These are phyloP conservation scores for Hansenula anomala DNA, from an alignment of 1,139 yeast species.

Conservation along the genomic window DNA sequence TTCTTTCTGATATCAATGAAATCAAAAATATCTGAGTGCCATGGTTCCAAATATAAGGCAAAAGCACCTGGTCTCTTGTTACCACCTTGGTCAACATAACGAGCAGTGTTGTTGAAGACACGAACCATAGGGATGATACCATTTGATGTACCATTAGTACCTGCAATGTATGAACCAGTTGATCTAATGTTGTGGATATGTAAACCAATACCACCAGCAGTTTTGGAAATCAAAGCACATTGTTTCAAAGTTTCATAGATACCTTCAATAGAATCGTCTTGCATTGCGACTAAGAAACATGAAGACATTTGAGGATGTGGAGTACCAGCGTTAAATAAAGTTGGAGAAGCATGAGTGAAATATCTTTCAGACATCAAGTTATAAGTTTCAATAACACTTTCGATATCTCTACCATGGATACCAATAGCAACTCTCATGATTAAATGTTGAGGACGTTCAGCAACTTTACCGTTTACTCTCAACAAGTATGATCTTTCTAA, in stretches of 20 bases:
- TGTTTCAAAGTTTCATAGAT: constrained; percentile 83
- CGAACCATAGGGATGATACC: constrained; percentile 89
- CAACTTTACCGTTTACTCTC: constrained; percentile 65
- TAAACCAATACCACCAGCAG: constrained; percentile 90
- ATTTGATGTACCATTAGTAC: constrained; percentile 85
- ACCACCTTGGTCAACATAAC: constrained; percentile 93
- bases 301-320: constrained; percentile 85
- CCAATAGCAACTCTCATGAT: constrained; percentile 89
- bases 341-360: constrained; percentile 89
- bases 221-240: constrained; percentile 81
- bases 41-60: constrained; percentile 84
- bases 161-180: constrained; percentile 83
- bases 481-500: constrained; percentile 79
- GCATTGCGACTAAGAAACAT: constrained; percentile 84
- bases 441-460: constrained; percentile 89
- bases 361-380: constrained; percentile 78
- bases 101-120: constrained; percentile 86
- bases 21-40: constrained; percentile 87
- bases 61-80: constrained; percentile 94
- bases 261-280: constrained; percentile 88
- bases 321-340: constrained; percentile 87
- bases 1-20: constrained; percentile 81
- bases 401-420: constrained; percentile 74
- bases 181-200: constrained; percentile 81
- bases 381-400: constrained; percentile 72